Percentiles rank a stretch among this genome's conserved stretches.
Evolutionary conservation across 2,329 filamentous ascomycete genomes (phyloP).

Genomic region (Fusarium albosuccineum): DNA sequence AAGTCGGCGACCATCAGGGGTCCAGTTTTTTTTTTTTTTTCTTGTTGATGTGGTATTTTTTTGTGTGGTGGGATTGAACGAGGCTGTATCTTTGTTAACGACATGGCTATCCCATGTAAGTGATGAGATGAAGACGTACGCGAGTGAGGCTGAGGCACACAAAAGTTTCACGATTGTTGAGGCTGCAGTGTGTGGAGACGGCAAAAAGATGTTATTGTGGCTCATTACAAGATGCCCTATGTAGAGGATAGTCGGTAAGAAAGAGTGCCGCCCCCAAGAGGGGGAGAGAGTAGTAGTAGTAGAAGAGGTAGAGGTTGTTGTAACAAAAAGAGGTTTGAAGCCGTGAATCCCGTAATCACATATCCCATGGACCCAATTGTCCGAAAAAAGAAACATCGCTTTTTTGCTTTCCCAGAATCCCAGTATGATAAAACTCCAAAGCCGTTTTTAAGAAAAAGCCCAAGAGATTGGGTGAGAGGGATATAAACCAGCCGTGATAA

Average conservation of each 20-base stretch:
- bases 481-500: slow-evolving; percentile 23
- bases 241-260: slow-evolving; percentile 17
- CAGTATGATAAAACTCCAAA: slow-evolving; percentile 31
- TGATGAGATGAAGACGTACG: slow-evolving; percentile 14
- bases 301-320: slow-evolving; percentile 12
- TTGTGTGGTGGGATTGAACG: slow-evolving; percentile 19
- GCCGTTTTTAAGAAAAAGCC: slow-evolving; percentile 20
- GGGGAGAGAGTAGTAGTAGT: slow-evolving; percentile 28
- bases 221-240: slow-evolving; percentile 22
- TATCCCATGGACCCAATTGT: slow-evolving; percentile 2
- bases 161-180: slow-evolving; percentile 6
- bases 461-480: slow-evolving; percentile 21
- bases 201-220: slow-evolving; percentile 28
- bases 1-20: too few relatives aligned
- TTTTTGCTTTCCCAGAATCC: slow-evolving; percentile 35
- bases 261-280: slow-evolving; percentile 22
- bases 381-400: slow-evolving; percentile 26
- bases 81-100: slow-evolving; percentile 25
- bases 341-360: slow-evolving; percentile 33
- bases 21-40: background rate
- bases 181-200: slow-evolving; percentile 30
- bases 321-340: slow-evolving; percentile 13
- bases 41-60: slow-evolving; percentile 6
- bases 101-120: slow-evolving; percentile 16
- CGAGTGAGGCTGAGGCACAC: slow-evolving; percentile 2